Evolutionary conservation across 352 stramenopile genomes (phyloP), one percentile per base, ranked within the genome.

Genomic region (Phytophthora sojae): DNA sequence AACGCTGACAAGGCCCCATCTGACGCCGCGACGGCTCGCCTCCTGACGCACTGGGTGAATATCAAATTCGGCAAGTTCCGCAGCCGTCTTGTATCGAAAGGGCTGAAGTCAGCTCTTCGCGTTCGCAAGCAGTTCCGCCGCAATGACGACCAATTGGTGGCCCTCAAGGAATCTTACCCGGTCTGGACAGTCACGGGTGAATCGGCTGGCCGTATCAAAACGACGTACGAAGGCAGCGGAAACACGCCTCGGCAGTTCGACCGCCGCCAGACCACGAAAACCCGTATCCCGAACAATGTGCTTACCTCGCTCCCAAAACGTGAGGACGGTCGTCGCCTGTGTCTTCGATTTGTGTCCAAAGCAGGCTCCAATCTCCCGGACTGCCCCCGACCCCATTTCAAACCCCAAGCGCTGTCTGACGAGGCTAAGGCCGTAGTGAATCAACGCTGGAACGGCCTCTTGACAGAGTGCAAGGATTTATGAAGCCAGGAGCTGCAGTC

Each of bases 31-130:
- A 62, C 51, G 61, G 52, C 42, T 42, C 52, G 52, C n/a, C 42
- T 62, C 1, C 61, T 62, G 8, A 62, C 61, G 2, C 52, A 62
- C 53, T 62, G 52, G 52, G 11, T 69, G 1, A 69, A 69, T 11
- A 7, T 2, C 39, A 69, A 69, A 8, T 42, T 69, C n/a, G 26
- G 61, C 14, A 51, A 57, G 42, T 69, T 69, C 7, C 42, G 52
- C 2, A 57, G 52, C 23, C n/a, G 42, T 2, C 26, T 69, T 2
- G 4, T 62, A 1, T 45, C 52, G 0, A 51, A 51, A 52, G 39
- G 61, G 0, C 14, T 62, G 1, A 12, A 2, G 11, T 49, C 42
- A 1, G 61, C 42, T 2, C 39, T 69, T 11, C 21, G 42, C 2
- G 52, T 57, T 17, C n/a, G 12, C 0, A 69, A 57, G 12, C 12